Conservation (phyloP, 2,329 filamentous ascomycete species). For the Xylaria sp. region DNA sequence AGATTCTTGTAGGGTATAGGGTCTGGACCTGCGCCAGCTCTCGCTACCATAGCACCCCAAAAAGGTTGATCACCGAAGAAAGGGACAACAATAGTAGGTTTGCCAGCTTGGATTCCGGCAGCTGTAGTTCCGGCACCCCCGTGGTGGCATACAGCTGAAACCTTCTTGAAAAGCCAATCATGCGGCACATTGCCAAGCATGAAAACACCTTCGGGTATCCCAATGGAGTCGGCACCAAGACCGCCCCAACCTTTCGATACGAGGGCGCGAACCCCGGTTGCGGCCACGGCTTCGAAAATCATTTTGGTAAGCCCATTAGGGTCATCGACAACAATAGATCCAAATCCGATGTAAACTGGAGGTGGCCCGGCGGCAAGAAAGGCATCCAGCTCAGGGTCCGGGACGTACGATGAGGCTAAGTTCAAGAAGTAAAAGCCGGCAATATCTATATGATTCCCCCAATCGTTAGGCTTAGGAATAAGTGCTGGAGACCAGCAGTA, state of each 20-base stretch:
- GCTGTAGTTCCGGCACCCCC: slow-evolving; percentile 90
- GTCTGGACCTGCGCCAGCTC: slow-evolving; percentile 76
- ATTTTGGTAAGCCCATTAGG: slow-evolving; percentile 57
- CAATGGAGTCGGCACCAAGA: slow-evolving; percentile 76
- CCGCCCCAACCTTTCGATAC: slow-evolving; percentile 92
- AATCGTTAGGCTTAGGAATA: slow-evolving; percentile 65
- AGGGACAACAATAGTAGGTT: slow-evolving; percentile 83
- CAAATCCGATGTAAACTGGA: slow-evolving; percentile 68
- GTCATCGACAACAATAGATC: slow-evolving; percentile 66
- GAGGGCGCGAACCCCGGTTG: slow-evolving; percentile 73
- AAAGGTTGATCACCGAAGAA: slow-evolving; percentile 91
- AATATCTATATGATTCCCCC: slow-evolving; percentile 64
- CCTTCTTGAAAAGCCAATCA: slow-evolving; percentile 87
- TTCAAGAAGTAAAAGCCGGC: slow-evolving; percentile 67
- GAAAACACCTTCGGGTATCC: slow-evolving; percentile 79
- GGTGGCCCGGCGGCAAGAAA: slow-evolving; percentile 61
- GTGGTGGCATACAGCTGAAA: slow-evolving; percentile 86
- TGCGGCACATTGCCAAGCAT: slow-evolving; percentile 89
- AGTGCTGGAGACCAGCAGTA: slow-evolving; percentile 79
- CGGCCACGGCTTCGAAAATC: slow-evolving; percentile 60
- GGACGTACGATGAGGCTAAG: slow-evolving; percentile 50
- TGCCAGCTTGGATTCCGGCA: slow-evolving; percentile 82
- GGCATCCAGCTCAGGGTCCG: slow-evolving; percentile 49
- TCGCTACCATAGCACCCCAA: slow-evolving; percentile 81
- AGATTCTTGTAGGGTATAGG: slow-evolving; percentile 77